Evolutionary conservation across 1,284 basidiomycete species (phyloP), one percentile per base, ranked within the genome.

Genomic region (Coriolopsis trogii): DNA sequence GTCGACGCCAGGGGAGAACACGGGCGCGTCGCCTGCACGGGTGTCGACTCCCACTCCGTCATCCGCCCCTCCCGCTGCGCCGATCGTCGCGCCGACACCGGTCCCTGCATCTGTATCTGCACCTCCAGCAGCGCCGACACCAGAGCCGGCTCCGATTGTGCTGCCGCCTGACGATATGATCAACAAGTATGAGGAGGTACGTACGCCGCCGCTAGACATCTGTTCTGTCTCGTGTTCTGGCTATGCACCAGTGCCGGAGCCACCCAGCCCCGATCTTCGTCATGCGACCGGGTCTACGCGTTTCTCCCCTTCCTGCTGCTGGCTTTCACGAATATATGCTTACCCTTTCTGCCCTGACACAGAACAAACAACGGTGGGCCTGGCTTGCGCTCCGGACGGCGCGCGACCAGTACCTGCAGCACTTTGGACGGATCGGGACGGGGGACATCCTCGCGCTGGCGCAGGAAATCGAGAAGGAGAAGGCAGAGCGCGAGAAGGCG

Each of bases 361-460:
- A 91, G 88, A 84, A 80, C 67, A 90, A 89, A 61, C 78, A 85
- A 56, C 79, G 85, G 6, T 81, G 81, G 78, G 73, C 85, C 9
- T 91, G 88, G 88, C 75, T 91, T n/a, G 85, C 85, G n/a, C 77
- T 91, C 53, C 85, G 88, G 25, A 80, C 80, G 45, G 81, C 85
- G 51, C 84, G 88, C 30, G 88, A 89, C 59, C 78, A 81, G 55
- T 73, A 89, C 66, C 66, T 89, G 41, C 81, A 83, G 58, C 82
- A 86, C 60, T 89, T 90, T 55, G 81, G 82, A n/a, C 87, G 82
- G 71, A 87, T 89, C 57, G 87, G 85, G n/a, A 82, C 81, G n/a
- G 88, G 87, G 8, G 87, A 90, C 58, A 73, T 90, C 51, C 71
- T 79, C 39, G 64, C 76, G n/a, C 78, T 91, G 31, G 75, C 74